phyloP scores from a whole-genome alignment of 1,284 basidiomycete species.

The Ustilago esculenta region DNA sequence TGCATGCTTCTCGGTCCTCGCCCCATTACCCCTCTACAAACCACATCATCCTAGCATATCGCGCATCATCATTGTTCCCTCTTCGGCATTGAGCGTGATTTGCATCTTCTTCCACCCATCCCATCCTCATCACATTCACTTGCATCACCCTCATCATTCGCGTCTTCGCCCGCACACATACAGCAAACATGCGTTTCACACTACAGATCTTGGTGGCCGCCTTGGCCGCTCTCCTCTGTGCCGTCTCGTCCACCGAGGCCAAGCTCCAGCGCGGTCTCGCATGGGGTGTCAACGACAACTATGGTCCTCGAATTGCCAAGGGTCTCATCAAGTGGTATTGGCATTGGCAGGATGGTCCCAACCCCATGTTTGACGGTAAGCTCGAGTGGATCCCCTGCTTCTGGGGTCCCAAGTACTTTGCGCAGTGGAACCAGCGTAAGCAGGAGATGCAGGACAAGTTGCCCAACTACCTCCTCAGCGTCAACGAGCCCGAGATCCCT shows the following conservation, averaged over 20 bases:
- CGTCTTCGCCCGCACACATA: constrained; percentile 1
- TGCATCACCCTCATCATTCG: neutral
- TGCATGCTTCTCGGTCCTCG: constrained; percentile 12
- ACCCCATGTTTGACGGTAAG: constrained; percentile 32
- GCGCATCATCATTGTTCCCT: constrained; percentile 19
- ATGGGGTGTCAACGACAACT: constrained; percentile 58
- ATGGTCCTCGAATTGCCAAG: constrained; percentile 50
- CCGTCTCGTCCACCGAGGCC: constrained; percentile 30
- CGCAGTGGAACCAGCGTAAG: constrained; percentile 57
- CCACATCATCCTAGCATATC: constrained; percentile 20
- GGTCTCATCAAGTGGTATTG: constrained; percentile 59
- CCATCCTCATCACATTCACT: neutral
- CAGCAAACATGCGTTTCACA: constrained; percentile 42
- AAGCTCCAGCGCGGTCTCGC: constrained; percentile 51
- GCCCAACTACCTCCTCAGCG: constrained; percentile 55
- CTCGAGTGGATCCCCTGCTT: constrained; percentile 59
- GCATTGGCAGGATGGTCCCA: constrained; percentile 62
- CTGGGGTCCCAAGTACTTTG: constrained; percentile 59
- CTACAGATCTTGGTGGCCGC: constrained; percentile 35
- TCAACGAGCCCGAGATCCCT: constrained; percentile 63
- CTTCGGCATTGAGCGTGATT: constrained; percentile 15
- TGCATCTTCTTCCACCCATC: constrained; percentile 14
- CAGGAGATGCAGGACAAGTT: constrained; percentile 45
- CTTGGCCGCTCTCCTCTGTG: constrained; percentile 34
- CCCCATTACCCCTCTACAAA: constrained; percentile 10